Conservation (phyloP, 108 stramenopile genomes). For the Schizochytrium sp. region DNA sequence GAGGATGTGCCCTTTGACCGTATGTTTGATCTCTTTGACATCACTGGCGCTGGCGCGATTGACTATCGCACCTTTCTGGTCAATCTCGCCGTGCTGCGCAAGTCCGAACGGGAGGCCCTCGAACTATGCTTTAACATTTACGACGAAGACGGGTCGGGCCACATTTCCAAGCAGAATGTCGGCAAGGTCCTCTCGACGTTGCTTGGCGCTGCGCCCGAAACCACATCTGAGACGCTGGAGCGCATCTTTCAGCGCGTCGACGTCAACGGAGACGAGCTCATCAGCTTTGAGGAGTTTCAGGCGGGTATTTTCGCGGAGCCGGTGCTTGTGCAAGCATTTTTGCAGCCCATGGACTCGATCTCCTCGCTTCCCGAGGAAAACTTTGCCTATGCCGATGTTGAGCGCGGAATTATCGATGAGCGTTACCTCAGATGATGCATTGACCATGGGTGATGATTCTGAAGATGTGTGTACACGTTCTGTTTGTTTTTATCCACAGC, state of each 20-base stretch:
- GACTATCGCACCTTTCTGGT: background rate
- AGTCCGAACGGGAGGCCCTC: background rate
- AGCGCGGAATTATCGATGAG: background rate
- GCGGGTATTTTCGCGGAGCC: constrained; percentile 9
- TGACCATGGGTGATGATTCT: no score
- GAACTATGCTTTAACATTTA: background rate
- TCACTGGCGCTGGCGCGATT: background rate
- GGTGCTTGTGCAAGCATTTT: background rate
- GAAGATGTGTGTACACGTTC: no score
- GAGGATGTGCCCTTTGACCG: background rate
- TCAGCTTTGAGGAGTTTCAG: background rate
- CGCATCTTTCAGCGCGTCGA: background rate
- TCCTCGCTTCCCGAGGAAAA: background rate
- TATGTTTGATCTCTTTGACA: constrained; percentile 15
- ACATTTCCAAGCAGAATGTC: background rate
- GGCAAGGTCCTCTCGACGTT: background rate
- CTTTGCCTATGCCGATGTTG: background rate
- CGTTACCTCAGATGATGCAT: background rate
- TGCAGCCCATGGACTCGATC: background rate
- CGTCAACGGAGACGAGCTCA: background rate
- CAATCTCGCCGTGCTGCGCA: background rate
- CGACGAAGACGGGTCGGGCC: background rate
- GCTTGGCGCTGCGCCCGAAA: background rate
- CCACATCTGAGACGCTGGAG: background rate
- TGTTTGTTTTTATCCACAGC: no score